Evolutionary conservation across 345 rosid genomes (phyloP).

Genomic region (Hirschfeldia incana): DNA sequence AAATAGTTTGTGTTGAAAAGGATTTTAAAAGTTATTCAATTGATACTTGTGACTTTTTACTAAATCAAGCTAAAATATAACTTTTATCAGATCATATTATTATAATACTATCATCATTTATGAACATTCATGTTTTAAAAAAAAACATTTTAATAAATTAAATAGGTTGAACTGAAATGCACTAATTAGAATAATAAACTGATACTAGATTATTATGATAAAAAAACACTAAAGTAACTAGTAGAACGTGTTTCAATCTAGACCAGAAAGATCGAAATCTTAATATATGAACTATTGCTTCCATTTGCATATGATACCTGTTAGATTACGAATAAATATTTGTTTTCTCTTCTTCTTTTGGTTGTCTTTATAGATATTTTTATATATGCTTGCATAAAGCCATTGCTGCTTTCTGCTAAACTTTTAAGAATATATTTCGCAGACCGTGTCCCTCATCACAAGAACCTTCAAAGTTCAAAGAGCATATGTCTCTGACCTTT

Average conservation of each 20-base stretch:
- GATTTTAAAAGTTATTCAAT: too few relatives aligned
- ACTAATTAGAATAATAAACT: too few relatives aligned
- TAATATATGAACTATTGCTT: constrained; percentile 23
- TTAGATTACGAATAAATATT: constrained; percentile 8
- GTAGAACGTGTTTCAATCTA: neutral
- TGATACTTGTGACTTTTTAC: too few relatives aligned
- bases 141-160: too few relatives aligned
- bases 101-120: neutral
- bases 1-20: neutral
- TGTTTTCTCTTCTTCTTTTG: neutral
- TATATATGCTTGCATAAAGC: constrained; percentile 8
- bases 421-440: constrained; percentile 10
- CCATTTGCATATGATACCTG: constrained; percentile 22
- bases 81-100: too few relatives aligned
- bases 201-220: too few relatives aligned
- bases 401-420: constrained; percentile 34
- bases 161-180: too few relatives aligned
- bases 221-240: neutral
- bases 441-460: constrained; percentile 1
- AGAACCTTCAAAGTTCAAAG: constrained; percentile 4
- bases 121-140: neutral
- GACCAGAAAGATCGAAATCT: neutral
- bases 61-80: too few relatives aligned
- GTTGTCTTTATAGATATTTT: neutral
- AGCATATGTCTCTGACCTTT: constrained; percentile 1